phyloP scores from a whole-genome alignment of 2,329 filamentous ascomycete genomes.

The Monilinia fructigena region DNA sequence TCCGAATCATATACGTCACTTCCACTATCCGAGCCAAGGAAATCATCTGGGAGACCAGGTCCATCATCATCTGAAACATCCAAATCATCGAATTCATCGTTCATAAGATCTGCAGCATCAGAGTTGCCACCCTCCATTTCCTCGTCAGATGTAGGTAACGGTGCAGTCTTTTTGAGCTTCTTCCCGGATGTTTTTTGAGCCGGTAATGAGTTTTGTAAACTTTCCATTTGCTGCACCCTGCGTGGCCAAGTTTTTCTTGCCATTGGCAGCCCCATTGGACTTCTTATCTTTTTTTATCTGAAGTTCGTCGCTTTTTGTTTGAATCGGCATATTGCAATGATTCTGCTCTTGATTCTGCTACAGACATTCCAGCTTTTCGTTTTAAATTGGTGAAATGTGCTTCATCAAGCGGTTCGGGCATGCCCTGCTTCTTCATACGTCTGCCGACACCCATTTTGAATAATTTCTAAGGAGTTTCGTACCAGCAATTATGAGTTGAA shows the following conservation, averaged over 20 bases:
- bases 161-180: slow-evolving; percentile 41
- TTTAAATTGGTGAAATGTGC: slow-evolving; percentile 75
- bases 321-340: slow-evolving; percentile 42
- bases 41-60: slow-evolving; percentile 54
- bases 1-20: slow-evolving; percentile 48
- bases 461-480: slow-evolving; percentile 8
- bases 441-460: slow-evolving; percentile 80
- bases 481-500: slow-evolving; percentile 22
- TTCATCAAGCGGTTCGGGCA: slow-evolving; percentile 79
- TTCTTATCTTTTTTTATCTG: slow-evolving; percentile 43
- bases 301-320: slow-evolving; percentile 61
- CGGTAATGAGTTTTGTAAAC: slow-evolving; percentile 41
- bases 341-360: slow-evolving; percentile 54
- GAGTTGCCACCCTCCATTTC: slow-evolving; percentile 44
- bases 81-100: slow-evolving; percentile 45
- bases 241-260: slow-evolving; percentile 38
- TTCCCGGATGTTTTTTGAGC: slow-evolving; percentile 42
- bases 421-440: slow-evolving; percentile 94
- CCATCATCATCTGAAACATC: slow-evolving; percentile 39
- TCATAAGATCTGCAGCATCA: slow-evolving; percentile 49
- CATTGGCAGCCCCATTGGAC: slow-evolving; percentile 25
- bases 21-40: slow-evolving; percentile 45
- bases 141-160: slow-evolving; percentile 44
- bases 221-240: slow-evolving; percentile 40
- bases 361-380: slow-evolving; percentile 75